Base-by-base conservation (phyloP, 495 filamentous ascomycete genomes). In the Penicillium egyptiacum region DNA sequence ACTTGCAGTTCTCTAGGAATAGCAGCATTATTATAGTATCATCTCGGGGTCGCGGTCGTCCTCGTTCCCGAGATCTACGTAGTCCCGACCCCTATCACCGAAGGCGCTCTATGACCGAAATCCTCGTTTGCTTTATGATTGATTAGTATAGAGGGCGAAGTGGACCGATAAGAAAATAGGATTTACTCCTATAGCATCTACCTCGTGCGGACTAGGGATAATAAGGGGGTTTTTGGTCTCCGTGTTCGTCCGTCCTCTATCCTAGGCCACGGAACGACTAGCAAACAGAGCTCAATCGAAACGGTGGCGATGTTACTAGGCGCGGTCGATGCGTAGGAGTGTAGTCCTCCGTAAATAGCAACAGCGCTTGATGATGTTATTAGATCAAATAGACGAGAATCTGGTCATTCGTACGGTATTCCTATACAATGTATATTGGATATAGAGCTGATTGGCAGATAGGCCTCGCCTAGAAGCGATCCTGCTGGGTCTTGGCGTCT, bases 391-490 rank as follows among this genome's bases (percentile, higher is more conserved):
- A 3, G 12, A 25, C 42, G 4, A 44, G 16, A 31, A 48, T 26
- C 45, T 48, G 26, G 26, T 51, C 7, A 51, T n/a, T 51, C 35
- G 23, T 52, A 22, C 22, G 37, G 35, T 52, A 58, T 49, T 58
- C 11, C 56, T 44, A 31, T 48, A 14, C 25, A 53, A 30, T 43
- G 3, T 48, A 9, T 11, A 37, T 58, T 16, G 17, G 35, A 47
- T 7, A 31, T 50, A 17, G 56, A 58, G 44, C 47, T 43, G 43
- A 59, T 54, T 54, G 17, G 50, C 6, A 53, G 50, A 28, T 14
- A 58, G 50, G 42, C 37, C 56, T 53, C 19, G 5, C 54, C 56
- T 52, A 17, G 26, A 53, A 53, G 16, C 56, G 17, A 58, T 53
- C 50, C n/a, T 53, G 7, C 49, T 30, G n/a, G 33, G 39, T 37